phyloP scores from a whole-genome alignment of 2,329 filamentous ascomycete genomes.

The Cladosporium sp. region DNA sequence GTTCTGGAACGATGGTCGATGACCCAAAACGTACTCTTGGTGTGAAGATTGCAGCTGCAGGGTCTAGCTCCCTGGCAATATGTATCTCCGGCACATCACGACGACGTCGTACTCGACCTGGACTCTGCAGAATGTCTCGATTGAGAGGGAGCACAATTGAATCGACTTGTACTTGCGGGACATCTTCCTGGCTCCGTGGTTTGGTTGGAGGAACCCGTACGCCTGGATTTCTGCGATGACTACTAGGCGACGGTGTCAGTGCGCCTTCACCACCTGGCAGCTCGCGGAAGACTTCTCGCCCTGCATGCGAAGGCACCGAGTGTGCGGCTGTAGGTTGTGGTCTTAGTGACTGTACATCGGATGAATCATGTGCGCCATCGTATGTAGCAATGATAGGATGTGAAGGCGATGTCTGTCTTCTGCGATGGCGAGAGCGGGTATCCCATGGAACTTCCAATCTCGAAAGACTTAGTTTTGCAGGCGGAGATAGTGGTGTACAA shows the following conservation, averaged over 20 bases:
- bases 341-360: not conserved
- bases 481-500: not conserved
- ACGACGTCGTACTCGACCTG: not conserved
- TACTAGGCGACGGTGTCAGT: not conserved
- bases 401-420: constrained; percentile 5
- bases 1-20: constrained; percentile 10
- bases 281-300: not conserved
- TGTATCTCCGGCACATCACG: not conserved
- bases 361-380: not conserved
- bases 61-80: constrained; percentile 18
- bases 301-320: not conserved
- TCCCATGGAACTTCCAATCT: not conserved
- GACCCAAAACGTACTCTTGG: constrained; percentile 24
- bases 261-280: not conserved
- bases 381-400: not conserved
- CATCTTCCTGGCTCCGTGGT: not conserved
- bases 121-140: not conserved
- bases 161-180: not conserved
- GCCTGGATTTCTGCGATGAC: not conserved
- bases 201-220: not conserved
- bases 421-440: not conserved
- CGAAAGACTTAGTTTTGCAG: not conserved
- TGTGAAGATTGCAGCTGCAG: constrained; percentile 27
- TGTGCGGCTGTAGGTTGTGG: not conserved
- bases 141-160: not conserved